Evolutionary conservation across 805 yeast genomes (phyloP).

Genomic region (Wickerhamiella brachini): DNA sequence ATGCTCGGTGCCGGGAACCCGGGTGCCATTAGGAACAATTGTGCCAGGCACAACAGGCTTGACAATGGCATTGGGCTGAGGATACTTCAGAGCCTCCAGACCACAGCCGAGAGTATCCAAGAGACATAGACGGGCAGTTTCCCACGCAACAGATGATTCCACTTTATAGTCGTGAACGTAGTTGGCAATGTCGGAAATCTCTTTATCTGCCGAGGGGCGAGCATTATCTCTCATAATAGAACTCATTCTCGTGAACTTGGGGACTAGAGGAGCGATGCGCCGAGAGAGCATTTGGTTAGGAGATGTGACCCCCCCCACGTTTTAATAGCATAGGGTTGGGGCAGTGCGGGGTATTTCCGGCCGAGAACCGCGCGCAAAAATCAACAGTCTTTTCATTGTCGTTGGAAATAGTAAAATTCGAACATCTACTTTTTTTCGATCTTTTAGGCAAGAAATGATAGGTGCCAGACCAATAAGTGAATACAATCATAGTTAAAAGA

Average conservation of each 20-base stretch:
- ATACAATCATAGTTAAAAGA: neutral
- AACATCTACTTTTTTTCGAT: too few relatives aligned
- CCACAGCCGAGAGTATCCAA: constrained; percentile 50
- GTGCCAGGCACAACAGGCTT: constrained; percentile 49
- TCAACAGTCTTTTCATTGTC: too few relatives aligned
- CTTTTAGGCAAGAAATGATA: too few relatives aligned
- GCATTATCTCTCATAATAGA: constrained; percentile 32
- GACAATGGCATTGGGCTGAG: constrained; percentile 34
- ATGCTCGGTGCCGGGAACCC: constrained; percentile 38
- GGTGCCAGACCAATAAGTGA: too few relatives aligned
- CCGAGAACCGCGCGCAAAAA: neutral
- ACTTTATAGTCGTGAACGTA: constrained; percentile 36
- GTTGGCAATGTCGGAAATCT: constrained; percentile 35
- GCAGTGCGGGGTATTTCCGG: neutral
- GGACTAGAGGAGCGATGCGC: neutral
- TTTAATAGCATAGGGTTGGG: neutral
- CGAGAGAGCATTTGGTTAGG: neutral
- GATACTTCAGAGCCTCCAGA: constrained; percentile 41
- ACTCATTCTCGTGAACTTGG: constrained; percentile 5
- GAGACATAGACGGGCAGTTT: constrained; percentile 42
- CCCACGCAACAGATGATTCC: constrained; percentile 34
- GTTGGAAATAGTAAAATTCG: too few relatives aligned
- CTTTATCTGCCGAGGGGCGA: constrained; percentile 39
- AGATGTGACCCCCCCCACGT: neutral
- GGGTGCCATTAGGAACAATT: constrained; percentile 41